Base-by-base conservation (phyloP, 192 early-diverging fungal genomes). In the Glomus cerebriforme region DNA sequence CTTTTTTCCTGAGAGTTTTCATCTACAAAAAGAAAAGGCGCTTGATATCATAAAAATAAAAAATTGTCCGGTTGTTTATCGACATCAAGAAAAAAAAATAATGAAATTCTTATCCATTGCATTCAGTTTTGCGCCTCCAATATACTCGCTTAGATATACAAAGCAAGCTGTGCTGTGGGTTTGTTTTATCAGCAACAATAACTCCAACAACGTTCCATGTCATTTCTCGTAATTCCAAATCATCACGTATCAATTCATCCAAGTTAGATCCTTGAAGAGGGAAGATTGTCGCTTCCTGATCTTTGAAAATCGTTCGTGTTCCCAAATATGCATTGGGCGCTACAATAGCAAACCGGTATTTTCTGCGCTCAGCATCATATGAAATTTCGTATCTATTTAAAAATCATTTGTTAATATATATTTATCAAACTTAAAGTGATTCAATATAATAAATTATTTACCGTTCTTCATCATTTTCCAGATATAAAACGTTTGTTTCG, bases 391-490 rank as follows among this genome's bases (percentile, higher is more conserved):
- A 31, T 69, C 85, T 68, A 81, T 64, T 19, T 80, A 73, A 47
- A 71, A 75, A 81, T 76, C 27, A 31, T 43, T 39, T n/a, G 8
- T 24, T 17, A 31, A 13, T 12, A 19, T 7, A 9, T 29, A 34
- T 19, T 43, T 22, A 27, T 43, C n/a, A 43, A 24, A 27, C 10
- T 31, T 7, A 26, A 27, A 24, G 27, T 45, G n/a, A 29, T 17
- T 13, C 17, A 26, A 39, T 27, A n/a, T 15, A 39, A 24, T 13
- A 19, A 43, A 8, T 17, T 70, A n/a, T 3, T 34, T 83, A 86
- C n/a, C 85, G 75, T 72, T 86, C 85, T 27, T 86, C 82, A 45
- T 86, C 85, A 37, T 86, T 86, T 69, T 86, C 85, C 19, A 86
- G 24, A 49, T 83, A 80, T 70, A 83, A 62, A 0, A 86, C 85